Evolutionary conservation across 306 rosid species (phyloP), one percentile per base, ranked within the genome.

Genomic region (Astragalus glycyphyllos): DNA sequence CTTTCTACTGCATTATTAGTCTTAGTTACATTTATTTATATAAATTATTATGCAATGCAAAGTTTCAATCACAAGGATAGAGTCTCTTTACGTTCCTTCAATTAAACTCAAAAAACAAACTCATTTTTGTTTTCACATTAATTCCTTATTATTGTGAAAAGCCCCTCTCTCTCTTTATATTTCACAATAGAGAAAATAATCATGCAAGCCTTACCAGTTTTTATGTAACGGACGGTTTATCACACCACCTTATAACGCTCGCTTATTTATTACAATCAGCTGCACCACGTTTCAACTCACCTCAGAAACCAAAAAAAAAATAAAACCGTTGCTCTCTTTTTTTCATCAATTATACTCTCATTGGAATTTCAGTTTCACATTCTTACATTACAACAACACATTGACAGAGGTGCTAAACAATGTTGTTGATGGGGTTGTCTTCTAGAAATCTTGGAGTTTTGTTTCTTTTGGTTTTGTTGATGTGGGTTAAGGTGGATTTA

Each of bases 221-320:
- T 40, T 7, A 5, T 66, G 59, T 68, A 78, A 31, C 40, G 58
- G 69, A 72, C 11, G 17, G 41, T 46, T 26, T 38, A 72, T 60
- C 48, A 48, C 20, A 65, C 35, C 38, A 71, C 11, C 42, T 51
- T 37, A 38, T 16, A 47, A 82, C 86, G 89, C 94, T 81, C 82
- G 55, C 56, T 50, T 74, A 86, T 86, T 89, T 85, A 89, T 77
- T 86, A 41, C 67, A 23, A 55, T 77, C 90, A 83, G 84, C 83
- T 79, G 60, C 78, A 73, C 56, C 76, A 50, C 89, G 75, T 73
- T 69, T 79, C 61, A 77, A 49, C 84, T 81, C 75, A 56, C 3
- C 31, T 26, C 31, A 26, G 31, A 26, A 23, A 23, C 1, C 31
- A 26, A 26, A 26, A 3, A 26, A 26, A 50, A 34, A 58, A n/a